A percentile compares a stretch with the other conserved stretches of the same genome.
These are phyloP conservation scores for Diaporthe sp. DNA, from an alignment of 2,329 filamentous ascomycete species.

Conservation along the genomic window DNA sequence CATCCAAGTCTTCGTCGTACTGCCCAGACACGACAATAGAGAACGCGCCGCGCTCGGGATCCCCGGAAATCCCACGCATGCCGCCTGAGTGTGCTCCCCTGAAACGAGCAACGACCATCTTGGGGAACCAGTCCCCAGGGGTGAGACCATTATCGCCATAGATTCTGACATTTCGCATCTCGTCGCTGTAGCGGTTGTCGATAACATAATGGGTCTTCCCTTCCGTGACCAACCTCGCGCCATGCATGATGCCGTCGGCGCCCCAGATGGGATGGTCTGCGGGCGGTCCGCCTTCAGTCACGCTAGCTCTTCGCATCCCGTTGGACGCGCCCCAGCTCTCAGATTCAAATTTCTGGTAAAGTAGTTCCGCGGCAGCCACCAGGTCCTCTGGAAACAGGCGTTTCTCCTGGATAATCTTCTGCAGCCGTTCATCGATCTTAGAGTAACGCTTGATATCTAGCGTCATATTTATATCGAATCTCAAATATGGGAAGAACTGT, in stretches of 20 bases:
- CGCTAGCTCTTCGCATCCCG: neutral
- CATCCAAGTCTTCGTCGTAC: constrained; percentile 48
- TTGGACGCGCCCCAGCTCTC: constrained; percentile 14
- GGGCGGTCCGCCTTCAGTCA: constrained; percentile 39
- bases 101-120: constrained; percentile 62
- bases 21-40: constrained; percentile 65
- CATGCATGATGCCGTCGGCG: constrained; percentile 49
- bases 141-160: constrained; percentile 52
- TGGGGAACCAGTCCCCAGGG: constrained; percentile 66
- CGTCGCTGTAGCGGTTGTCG: constrained; percentile 40
- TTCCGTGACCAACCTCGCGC: constrained; percentile 40
- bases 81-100: constrained; percentile 66
- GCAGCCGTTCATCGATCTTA: neutral
- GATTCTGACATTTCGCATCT: constrained; percentile 39
- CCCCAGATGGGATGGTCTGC: constrained; percentile 49
- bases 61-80: constrained; percentile 66
- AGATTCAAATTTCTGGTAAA: constrained; percentile 31
- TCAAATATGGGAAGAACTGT: neutral
- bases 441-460: neutral
- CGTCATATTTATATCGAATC: constrained; percentile 17
- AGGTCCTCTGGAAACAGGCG: constrained; percentile 9
- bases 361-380: neutral
- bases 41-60: constrained; percentile 59
- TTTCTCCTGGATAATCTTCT: neutral
- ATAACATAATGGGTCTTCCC: constrained; percentile 9